Base-by-base conservation (phyloP, 164 flowering plant species). In the Piper longum region DNA sequence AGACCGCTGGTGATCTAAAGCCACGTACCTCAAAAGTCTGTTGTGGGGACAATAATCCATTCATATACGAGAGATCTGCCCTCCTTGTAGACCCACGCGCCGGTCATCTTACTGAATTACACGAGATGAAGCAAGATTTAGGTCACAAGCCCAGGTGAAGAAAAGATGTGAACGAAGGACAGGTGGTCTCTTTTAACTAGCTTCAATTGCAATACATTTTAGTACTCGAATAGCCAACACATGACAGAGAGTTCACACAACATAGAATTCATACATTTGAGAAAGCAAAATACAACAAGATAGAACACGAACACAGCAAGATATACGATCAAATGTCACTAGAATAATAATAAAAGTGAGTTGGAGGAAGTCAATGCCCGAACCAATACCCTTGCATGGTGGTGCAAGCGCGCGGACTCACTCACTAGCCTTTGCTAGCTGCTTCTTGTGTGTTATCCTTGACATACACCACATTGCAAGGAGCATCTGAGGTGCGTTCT, bases 351-450 rank as follows among this genome's bases (percentile, higher is more conserved):
- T 40, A 41, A 9, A 18, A 43, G 51, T 5, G 19, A 17, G 8
- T 36, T 43, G 19, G 75, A 70, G 73, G 59, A 84, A 89, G 93
- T 89, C 96, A 87, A 89, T 87, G 67, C 91, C 86, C 96, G 96
- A 85, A 89, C 96, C 96, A 69, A 67, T 48, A 73, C 75, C 83
- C 81, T 71, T 74, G 78, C 75, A 61, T 52, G 64, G 74, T 72
- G 77, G 76, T 66, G 70, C 67, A 26, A 51, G 57, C 43, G n/a
- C 43, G 41, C 39, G 26, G 60, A 57, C 60, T 26, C 36, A 26
- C 52, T 48, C 9, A 14, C 52, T 8, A 48, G 48, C 48, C 48
- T 5, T 44, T 48, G 9, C 14, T 5, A 9, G 52, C 58, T 41
- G 6, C 14, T 3, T 45, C 52, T 11, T 42, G 4, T 2, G 36